Conservation (phyloP, 139 green algal genomes). For the Closterium sp. region DNA sequence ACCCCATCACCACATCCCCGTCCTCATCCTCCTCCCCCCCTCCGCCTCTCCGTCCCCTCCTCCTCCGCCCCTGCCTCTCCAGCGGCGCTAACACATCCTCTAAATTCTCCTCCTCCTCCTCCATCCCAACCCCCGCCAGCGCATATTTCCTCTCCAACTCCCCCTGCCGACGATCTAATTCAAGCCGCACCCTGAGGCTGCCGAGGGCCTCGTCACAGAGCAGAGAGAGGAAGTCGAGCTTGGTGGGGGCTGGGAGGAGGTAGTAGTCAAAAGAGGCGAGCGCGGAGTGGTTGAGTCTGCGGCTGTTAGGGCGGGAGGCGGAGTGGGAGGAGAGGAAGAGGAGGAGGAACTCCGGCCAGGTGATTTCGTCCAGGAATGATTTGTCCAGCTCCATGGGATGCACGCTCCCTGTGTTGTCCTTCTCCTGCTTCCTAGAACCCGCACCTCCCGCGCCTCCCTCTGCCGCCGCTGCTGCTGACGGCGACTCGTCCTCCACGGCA, state of each 20-base stretch:
- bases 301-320: conserved; percentile 2
- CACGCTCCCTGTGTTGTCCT: not conserved
- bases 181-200: not conserved
- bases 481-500: not conserved
- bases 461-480: not conserved
- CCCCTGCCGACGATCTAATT: not conserved
- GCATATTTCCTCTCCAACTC: conserved; percentile 9
- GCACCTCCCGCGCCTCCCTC: no score
- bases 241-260: conserved; percentile 17
- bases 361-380: conserved; percentile 37
- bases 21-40: conserved; percentile 7
- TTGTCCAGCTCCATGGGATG: conserved; percentile 22
- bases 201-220: conserved; percentile 38
- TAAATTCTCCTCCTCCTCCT: conserved; percentile 7
- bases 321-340: conserved; percentile 16
- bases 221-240: conserved; percentile 32
- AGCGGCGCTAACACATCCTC: not conserved
- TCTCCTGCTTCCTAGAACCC: not conserved
- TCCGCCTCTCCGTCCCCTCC: not conserved
- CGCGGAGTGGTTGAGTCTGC: not conserved
- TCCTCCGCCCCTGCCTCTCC: not conserved
- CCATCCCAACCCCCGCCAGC: not conserved
- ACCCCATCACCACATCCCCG: not conserved
- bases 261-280: conserved; percentile 13
- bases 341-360: conserved; percentile 47